Conservation (phyloP, 768 basidiomycete genomes). For the Solioccasus polychromus region DNA sequence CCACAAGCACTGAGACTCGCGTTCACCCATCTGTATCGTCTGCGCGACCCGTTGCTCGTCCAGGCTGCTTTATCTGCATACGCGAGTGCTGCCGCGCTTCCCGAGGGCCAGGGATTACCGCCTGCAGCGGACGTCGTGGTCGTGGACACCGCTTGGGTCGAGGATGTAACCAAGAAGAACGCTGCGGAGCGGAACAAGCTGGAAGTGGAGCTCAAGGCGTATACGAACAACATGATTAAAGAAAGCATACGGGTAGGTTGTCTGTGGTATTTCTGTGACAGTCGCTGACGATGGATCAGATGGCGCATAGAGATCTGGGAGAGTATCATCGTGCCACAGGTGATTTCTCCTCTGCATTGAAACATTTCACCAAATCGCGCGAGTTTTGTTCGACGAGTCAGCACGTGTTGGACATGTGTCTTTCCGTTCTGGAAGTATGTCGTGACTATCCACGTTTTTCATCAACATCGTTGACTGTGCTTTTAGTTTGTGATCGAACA, state of each 20-base stretch:
- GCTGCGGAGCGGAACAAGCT: conserved; percentile 75
- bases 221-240: conserved; percentile 96
- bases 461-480: not conserved
- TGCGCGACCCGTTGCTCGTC: conserved; percentile 66
- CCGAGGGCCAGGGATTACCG: conserved; percentile 40
- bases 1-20: conserved; percentile 70
- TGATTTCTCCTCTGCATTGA: conserved; percentile 67
- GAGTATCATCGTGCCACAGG: conserved; percentile 73
- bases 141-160: conserved; percentile 71
- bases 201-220: conserved; percentile 93
- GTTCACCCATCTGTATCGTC: conserved; percentile 58
- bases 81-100: conserved; percentile 39
- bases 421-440: conserved; percentile 73
- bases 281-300: conserved; percentile 42
- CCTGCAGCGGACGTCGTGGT: conserved; percentile 45
- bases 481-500: conserved; percentile 79
- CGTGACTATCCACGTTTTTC: not conserved
- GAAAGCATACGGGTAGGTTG: conserved; percentile 87
- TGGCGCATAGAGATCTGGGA: conserved; percentile 89
- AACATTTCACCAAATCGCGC: conserved; percentile 85
- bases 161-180: conserved; percentile 63
- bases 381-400: conserved; percentile 90
- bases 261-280: not conserved
- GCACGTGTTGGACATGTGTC: conserved; percentile 92
- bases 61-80: conserved; percentile 52